Conservation (phyloP, 805 yeast genomes). For the Diddensiella caesifluorescens region DNA sequence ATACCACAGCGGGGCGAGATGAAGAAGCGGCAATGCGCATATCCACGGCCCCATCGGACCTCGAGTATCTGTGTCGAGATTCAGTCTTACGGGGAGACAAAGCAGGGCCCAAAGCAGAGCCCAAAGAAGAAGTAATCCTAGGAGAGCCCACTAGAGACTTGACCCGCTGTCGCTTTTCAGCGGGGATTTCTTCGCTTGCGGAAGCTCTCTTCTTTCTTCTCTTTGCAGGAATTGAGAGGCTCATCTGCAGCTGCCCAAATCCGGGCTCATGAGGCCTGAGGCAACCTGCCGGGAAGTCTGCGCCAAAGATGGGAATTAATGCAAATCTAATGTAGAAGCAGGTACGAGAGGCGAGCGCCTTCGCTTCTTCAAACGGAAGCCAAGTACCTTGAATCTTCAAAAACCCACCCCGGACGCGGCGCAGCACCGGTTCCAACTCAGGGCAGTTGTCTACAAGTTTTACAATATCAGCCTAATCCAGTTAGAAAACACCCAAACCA, state of each 20-base stretch:
- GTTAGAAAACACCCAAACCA: neutral
- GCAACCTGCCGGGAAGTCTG: slow-evolving; percentile 56
- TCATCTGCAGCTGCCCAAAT: slow-evolving; percentile 53
- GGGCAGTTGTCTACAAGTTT: slow-evolving; percentile 61
- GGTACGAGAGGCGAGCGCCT: slow-evolving; percentile 61
- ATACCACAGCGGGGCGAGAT: neutral
- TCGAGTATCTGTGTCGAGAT: slow-evolving; percentile 11
- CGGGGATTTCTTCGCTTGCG: slow-evolving; percentile 4
- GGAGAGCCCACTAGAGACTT: slow-evolving; percentile 7
- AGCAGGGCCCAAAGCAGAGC: neutral
- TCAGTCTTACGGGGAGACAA: neutral
- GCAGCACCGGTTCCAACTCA: slow-evolving; percentile 54
- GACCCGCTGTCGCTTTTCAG: slow-evolving; percentile 17
- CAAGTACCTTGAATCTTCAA: slow-evolving; percentile 93
- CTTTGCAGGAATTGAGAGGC: slow-evolving; percentile 16
- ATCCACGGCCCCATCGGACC: slow-evolving; percentile 12
- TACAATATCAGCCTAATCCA: slow-evolving; percentile 57
- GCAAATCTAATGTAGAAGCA: slow-evolving; percentile 74
- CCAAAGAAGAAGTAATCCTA: neutral
- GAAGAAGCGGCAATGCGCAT: slow-evolving; percentile 1
- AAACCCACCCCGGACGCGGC: slow-evolving; percentile 84
- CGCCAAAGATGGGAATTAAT: slow-evolving; percentile 76
- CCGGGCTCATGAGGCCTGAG: slow-evolving; percentile 55
- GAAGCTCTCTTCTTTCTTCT: slow-evolving; percentile 12
- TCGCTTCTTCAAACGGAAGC: slow-evolving; percentile 70